Base-by-base conservation (phyloP, 2,329 filamentous ascomycete species). In the Cucurbitaria berberidis region DNA sequence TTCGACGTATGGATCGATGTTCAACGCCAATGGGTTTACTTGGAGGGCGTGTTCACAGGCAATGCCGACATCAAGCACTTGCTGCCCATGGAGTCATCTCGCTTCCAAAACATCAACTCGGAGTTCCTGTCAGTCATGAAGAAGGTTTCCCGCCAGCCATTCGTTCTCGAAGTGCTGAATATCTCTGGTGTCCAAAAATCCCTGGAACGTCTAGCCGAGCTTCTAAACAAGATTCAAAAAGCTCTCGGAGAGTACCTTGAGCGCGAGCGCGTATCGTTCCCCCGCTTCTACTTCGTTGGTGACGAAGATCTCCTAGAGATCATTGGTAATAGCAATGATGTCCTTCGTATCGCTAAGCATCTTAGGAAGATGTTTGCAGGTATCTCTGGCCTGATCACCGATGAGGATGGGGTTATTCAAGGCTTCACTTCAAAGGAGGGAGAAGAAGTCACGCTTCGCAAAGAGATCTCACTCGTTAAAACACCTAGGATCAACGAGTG, bases 341-440 rank as follows among this genome's bases (percentile, higher is more conserved):
- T 93, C 9, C 80, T 95, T 55, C 92, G 95, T 48, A 96, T 99
- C 63, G 91, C 95, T 35, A 99, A 99, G 75, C 96, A 99, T 79
- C 92, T 99, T 81, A 93, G 96, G 75, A 99, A 99, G 82, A 99
- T 99, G 95, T 99, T 99, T 81, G 95, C 96, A 59, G 95, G 95
- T 57, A 82, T 99, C 42, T 93, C 89, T 4, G 95, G 95, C 3
- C 84, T 99, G 30, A 81, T 93, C 36, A 93, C 97, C 81, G 91
- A 96, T 62, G 92, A 98, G 48, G 90, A 97, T 66, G 86, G 87
- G 22, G 86, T 91, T 57, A 98, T 99, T 59, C 88, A 89, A 22
- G 93, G 92, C 6, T 93, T 98, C 67, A 95, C 89, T 2, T 99
- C 95, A 0, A 97, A 96, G 72, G 96, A 99, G 76, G 93, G 89